Evolutionary conservation across 2,329 filamentous ascomycete species (phyloP).

Genomic region (Colletotrichum salicis): DNA sequence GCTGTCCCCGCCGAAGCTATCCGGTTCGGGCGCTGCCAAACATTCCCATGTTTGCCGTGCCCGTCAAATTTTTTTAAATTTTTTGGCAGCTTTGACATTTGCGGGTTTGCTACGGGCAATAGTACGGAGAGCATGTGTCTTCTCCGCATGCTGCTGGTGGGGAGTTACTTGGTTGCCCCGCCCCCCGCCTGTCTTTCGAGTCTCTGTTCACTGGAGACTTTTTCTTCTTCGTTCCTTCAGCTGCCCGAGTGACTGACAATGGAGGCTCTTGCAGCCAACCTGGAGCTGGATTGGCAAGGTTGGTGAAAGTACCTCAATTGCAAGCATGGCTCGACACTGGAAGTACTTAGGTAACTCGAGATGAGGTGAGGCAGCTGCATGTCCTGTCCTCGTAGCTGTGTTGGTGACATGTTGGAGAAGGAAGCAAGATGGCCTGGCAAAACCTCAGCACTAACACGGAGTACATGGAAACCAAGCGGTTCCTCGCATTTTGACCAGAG

Average conservation of each 20-base stretch:
- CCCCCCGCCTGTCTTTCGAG: background rate
- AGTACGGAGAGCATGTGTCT: background rate
- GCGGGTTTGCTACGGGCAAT: background rate
- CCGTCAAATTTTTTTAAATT: background rate
- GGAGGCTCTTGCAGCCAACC: slow-evolving; percentile 8
- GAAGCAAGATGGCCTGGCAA: background rate
- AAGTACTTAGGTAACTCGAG: no score
- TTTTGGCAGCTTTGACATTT: background rate
- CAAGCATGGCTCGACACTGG: background rate
- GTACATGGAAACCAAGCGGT: background rate
- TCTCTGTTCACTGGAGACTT: background rate
- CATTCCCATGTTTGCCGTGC: slow-evolving; percentile 16
- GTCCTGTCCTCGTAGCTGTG: background rate
- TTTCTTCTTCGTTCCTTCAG: background rate
- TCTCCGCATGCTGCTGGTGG: slow-evolving; percentile 19
- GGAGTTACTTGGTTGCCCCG: slow-evolving; percentile 11
- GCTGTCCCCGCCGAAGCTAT: slow-evolving; percentile 31
- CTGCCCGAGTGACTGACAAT: background rate
- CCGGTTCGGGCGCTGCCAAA: slow-evolving; percentile 22
- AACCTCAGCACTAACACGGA: background rate
- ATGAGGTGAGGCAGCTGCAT: background rate
- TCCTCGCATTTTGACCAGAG: background rate
- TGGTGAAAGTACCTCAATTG: background rate
- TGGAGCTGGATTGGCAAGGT: slow-evolving; percentile 1
- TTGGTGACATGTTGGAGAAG: background rate